Evolutionary conservation across 306 rosid genomes (phyloP).

Genomic region (Sophora flavescens): DNA sequence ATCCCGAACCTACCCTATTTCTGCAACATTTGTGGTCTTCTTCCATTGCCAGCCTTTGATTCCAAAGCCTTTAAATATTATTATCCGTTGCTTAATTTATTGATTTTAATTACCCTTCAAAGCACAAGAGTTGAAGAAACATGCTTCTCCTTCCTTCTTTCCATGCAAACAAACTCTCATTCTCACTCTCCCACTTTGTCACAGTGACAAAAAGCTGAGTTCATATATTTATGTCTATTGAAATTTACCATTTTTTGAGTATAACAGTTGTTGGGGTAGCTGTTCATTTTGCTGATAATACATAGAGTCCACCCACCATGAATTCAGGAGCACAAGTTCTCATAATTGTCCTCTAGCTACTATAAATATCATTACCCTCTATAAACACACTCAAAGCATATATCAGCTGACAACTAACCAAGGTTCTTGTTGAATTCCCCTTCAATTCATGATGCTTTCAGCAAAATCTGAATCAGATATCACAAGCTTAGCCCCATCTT

Average conservation of each 20-base stretch:
- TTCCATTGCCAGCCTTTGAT: not conserved
- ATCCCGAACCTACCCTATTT: slow-evolving; percentile 38
- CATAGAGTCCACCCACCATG: not conserved
- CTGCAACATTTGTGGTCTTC: slow-evolving; percentile 40
- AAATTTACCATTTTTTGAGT: slow-evolving; percentile 10
- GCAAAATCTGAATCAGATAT: slow-evolving; percentile 91
- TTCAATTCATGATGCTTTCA: slow-evolving; percentile 54
- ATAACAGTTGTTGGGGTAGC: not conserved
- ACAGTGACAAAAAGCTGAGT: slow-evolving; percentile 6
- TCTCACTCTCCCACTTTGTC: not conserved
- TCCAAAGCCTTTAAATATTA: slow-evolving; percentile 39
- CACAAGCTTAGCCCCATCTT: slow-evolving; percentile 89
- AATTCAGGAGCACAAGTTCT: slow-evolving; percentile 27
- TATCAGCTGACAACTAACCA: slow-evolving; percentile 1
- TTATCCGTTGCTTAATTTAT: slow-evolving; percentile 29
- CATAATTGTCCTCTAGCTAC: slow-evolving; percentile 31
- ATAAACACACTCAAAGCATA: no score
- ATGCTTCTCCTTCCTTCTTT: slow-evolving; percentile 36
- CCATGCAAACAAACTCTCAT: slow-evolving; percentile 32
- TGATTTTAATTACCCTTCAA: slow-evolving; percentile 14
- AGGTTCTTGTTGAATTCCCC: not conserved
- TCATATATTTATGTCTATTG: not conserved
- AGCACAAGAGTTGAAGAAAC: slow-evolving; percentile 3
- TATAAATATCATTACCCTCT: not conserved
- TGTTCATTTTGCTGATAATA: slow-evolving; percentile 30